These are phyloP conservation scores for Actinomucor elegans DNA, from an alignment of 371 early-diverging fungal genomes.

Conservation along the genomic window DNA sequence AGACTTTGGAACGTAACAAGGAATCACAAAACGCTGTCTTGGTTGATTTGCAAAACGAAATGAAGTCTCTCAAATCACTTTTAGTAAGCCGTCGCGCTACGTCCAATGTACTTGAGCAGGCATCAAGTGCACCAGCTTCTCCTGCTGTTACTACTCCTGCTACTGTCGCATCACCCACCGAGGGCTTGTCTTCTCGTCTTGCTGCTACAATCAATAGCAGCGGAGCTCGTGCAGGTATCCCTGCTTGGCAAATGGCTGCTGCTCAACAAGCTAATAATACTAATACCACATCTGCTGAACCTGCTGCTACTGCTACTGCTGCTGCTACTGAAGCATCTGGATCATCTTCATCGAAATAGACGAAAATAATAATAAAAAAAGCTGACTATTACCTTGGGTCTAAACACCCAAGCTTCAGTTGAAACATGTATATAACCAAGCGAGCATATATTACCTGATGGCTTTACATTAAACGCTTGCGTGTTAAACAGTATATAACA, in stretches of 20 bases:
- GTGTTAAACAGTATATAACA: no score
- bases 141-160: slow-evolving; percentile 15
- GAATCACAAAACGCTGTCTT: slow-evolving; percentile 70
- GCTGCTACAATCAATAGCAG: slow-evolving; percentile 31
- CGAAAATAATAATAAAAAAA: no score
- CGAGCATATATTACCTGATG: no score
- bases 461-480: no score
- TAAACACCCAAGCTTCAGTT: no score
- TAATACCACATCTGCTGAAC: background rate
- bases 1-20: slow-evolving; percentile 77
- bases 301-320: background rate
- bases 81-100: slow-evolving; percentile 72
- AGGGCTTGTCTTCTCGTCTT: slow-evolving; percentile 40
- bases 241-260: slow-evolving; percentile 79
- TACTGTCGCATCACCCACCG: slow-evolving; percentile 12
- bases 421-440: no score
- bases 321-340: background rate
- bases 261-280: slow-evolving; percentile 7
- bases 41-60: slow-evolving; percentile 87
- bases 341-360: background rate
- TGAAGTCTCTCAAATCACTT: slow-evolving; percentile 89
- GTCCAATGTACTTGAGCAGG: slow-evolving; percentile 28
- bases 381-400: no score
- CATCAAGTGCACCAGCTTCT: slow-evolving; percentile 31
- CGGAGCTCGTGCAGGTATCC: slow-evolving; percentile 50